Evolutionary conservation across 225 moss, liverwort and hornwort genomes (phyloP), one percentile per base, ranked within the genome.

Genomic region (Climacium dendroides): DNA sequence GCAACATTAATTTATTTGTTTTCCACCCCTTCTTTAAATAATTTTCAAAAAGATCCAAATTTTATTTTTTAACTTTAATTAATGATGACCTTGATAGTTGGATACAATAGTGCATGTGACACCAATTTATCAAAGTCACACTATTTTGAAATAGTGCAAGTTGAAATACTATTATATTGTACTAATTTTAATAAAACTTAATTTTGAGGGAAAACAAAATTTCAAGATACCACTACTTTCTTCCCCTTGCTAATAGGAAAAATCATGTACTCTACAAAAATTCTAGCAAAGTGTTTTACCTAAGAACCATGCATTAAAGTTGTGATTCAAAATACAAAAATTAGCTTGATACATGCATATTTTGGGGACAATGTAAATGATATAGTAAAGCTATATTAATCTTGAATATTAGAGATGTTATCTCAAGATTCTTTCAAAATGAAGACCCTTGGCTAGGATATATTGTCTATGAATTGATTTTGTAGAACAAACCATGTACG

Each of bases 61-160:
- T 7, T 73, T 6, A 0, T 18, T 30, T 2, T 4, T 70, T 30
- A 47, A n/a, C n/a, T 41, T 26, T 43, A 71, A 19, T 47, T 30
- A 74, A 48, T 48, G 2, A 0, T 0, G 0, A 48, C 1, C 2
- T 0, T 30, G 0, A 10, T 19, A 74, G 4, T 0, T 19, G 1
- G 7, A 0, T 15, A 7, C 0, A 0, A 0, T 32, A 19, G 19
- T 19, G 4, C 0, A 0, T 4, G 52, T 50, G 20, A 20, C 1
- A 5, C 5, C 20, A 20, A 50, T 50, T 74, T 8, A 13, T 20
- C 13, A 34, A 19, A 20, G 19, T 20, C 1, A 74, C 0, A 52
- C 3, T 52, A 13, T 52, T 50, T 52, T 34, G 22, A 52, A 34
- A 13, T 13, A 22, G 22, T 34, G 13, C 5, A 34, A 34, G 13